Evolutionary conservation across 1,284 basidiomycete species (phyloP).

Genomic region (Marasmius fiardii): DNA sequence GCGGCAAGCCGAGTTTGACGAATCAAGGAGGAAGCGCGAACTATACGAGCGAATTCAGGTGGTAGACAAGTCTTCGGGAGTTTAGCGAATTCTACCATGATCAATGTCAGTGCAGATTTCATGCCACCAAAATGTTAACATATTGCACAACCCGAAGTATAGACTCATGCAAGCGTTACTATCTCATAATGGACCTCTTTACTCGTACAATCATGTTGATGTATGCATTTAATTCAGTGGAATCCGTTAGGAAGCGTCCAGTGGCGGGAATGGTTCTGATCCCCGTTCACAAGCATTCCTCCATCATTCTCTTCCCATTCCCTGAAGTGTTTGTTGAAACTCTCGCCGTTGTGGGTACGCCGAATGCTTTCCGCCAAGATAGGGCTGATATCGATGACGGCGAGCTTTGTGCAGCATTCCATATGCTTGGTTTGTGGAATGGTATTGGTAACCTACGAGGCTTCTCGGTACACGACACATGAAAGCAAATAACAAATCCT

Average conservation of each 20-base stretch:
- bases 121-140: no score
- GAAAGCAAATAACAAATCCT: slow-evolving; percentile 27
- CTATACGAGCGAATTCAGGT: slow-evolving; percentile 66
- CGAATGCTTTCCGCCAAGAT: slow-evolving; percentile 96
- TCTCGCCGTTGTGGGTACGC: slow-evolving; percentile 95
- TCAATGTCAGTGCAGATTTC: no score
- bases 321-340: slow-evolving; percentile 76
- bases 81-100: background rate
- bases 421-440: slow-evolving; percentile 44
- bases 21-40: slow-evolving; percentile 62
- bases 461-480: background rate
- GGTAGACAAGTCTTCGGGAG: slow-evolving; percentile 28
- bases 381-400: slow-evolving; percentile 83
- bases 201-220: no score
- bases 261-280: background rate
- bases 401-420: slow-evolving; percentile 55
- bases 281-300: slow-evolving; percentile 23
- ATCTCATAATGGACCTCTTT: no score
- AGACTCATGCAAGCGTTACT: no score
- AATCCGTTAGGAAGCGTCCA: background rate
- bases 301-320: slow-evolving; percentile 63
- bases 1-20: slow-evolving; percentile 62
- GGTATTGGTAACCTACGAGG: slow-evolving; percentile 40
- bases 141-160: no score
- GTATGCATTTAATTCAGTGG: no score